A percentile compares a stretch with the other conserved stretches of the same genome.
phyloP scores from a whole-genome alignment of 345 rosid species.

The Salix arbutifolia region DNA sequence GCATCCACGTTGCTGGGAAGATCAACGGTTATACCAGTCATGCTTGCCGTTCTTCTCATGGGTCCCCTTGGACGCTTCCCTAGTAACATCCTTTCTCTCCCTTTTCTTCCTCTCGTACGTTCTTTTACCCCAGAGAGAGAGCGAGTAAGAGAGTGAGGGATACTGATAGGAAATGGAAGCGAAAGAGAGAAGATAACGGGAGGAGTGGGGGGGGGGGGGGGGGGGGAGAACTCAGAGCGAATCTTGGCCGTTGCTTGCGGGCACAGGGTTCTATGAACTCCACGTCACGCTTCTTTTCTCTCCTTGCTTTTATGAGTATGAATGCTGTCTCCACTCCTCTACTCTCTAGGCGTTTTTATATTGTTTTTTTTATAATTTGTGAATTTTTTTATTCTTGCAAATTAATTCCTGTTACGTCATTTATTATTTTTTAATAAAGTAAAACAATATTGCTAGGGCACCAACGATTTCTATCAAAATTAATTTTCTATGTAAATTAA shows the following conservation, averaged over 20 bases:
- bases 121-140: conserved; percentile 4
- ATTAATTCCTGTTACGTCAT: not conserved
- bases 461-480: not conserved
- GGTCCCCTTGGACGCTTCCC: conserved; percentile 66
- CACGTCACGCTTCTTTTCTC: conserved; percentile 30
- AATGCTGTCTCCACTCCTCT: not conserved
- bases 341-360: not conserved
- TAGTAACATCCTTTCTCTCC: conserved; percentile 39
- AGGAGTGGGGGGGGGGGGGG: not conserved
- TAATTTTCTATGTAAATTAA: not conserved
- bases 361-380: not conserved
- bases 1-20: conserved; percentile 19
- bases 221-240: conserved; percentile 20
- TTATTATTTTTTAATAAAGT: not conserved
- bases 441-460: not conserved
- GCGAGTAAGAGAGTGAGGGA: conserved; percentile 14
- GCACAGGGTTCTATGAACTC: conserved; percentile 29
- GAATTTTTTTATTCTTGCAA: not conserved
- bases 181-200: conserved; percentile 2
- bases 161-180: conserved; percentile 1
- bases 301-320: not conserved
- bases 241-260: conserved; percentile 57
- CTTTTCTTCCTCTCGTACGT: conserved; percentile 2
- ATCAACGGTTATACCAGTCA: conserved; percentile 52
- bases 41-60: conserved; percentile 70